Evolutionary conservation across 179 eudicot species (phyloP), one percentile per base, ranked within the genome.

Genomic region (Beta lomatogona): DNA sequence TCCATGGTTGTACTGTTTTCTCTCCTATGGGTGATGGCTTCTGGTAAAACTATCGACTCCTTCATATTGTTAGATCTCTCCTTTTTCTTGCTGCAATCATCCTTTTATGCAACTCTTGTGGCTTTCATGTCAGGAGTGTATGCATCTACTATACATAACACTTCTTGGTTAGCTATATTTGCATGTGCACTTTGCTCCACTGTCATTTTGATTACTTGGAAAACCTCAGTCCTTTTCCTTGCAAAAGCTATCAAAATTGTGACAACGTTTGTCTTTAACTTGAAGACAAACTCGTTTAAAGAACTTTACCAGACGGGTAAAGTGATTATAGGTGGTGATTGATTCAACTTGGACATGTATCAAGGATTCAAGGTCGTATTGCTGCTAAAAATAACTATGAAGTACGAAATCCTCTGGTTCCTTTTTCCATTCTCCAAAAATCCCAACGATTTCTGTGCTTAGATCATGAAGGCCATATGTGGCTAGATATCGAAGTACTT

Each of bases 91-190:
- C 70, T 79, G 9, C 76, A 57, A 28, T 4, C 18, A 22, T 22
- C 60, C 16, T 79, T 79, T 22, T 36, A 14, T 10, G 77, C 77
- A 22, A 70, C 82, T 22, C 76, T 79, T 5, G 1, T 71, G 22
- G 44, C 82, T 79, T 79, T 79, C 76, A 71, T 58, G 76, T 45
- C 76, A 9, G 82, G 82, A 11, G 82, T 79, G 57, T 79, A 79
- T 50, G 70, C 25, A 15, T 3, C 22, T 22, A 71, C 65, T 21
- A 36, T 69, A 21, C 57, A 60, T 9, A 22, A 71, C 4, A 41
- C 58, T 21, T 14, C 45, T 5, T 71, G 82, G 82, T 2, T 79
- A 58, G 75, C 69, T 11, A 71, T 59, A 44, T 22, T 71, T 71
- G 44, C 59, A 2, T 79, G 77, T 13, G 48, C 7, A 8, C 15